Evolutionary conservation across 345 rosid genomes (phyloP), one percentile per base, ranked within the genome.

Genomic region (Draba incana): DNA sequence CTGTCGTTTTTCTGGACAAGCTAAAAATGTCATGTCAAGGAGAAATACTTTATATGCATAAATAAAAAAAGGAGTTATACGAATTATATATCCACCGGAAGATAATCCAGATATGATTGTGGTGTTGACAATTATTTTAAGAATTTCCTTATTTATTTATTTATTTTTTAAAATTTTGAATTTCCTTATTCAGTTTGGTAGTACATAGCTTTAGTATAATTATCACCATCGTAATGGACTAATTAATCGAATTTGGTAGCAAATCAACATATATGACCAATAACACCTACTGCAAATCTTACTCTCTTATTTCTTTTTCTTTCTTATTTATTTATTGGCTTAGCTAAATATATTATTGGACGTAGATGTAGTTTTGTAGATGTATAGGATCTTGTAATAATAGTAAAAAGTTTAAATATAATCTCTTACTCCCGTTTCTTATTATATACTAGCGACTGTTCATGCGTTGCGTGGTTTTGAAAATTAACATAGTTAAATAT

Each of bases 1-100:
- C 75, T 71, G 69, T 71, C 63, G 4, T 15, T 28, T 28, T 70
- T 70, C 43, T 64, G 63, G 53, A 71, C 61, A 61, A 15, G 11
- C 16, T 44, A 59, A 41, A 45, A 61, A 45, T 48, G 46, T 30
- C 15, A 46, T 46, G 24, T 44, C 65, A 60, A 60, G 10, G 20
- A 68, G 20, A 68, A 47, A 46, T 68, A 33, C 47, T 68, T 27
- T 46, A 57, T n/a, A 35, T 47, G 31, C 42, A 12, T 31, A 57
- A 7, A 37, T 31, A n/a, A n/a, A 12, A 20, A 55, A 12, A 12
- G 4, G 0, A 20, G 14, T 46, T 16, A 4, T 23, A 20, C 4
- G 6, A 7, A 20, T 46, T n/a, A n/a, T n/a, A n/a, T 28, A 37
- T 37, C 35, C 24, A 37, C 3, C 9, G 15, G 31, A 33, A 49